These are phyloP conservation scores for Globisporangium viniferum DNA, from an alignment of 352 stramenopile genomes.

Conservation along the genomic window DNA sequence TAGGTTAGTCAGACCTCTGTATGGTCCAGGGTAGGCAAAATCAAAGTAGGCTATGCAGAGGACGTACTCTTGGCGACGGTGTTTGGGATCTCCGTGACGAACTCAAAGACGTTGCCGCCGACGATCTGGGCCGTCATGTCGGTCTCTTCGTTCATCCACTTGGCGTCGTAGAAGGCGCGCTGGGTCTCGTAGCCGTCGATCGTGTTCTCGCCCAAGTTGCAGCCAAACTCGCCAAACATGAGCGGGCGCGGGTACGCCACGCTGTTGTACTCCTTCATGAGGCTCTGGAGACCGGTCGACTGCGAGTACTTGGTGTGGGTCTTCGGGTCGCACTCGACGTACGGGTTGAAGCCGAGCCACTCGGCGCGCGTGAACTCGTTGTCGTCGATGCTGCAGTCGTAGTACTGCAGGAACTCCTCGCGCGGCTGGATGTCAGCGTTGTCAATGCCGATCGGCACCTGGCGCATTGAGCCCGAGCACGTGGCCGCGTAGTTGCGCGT, in stretches of 20 bases:
- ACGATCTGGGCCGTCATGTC: slow-evolving; percentile 36
- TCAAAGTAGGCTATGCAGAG: neutral
- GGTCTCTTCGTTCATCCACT: slow-evolving; percentile 80
- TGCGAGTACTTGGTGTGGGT: slow-evolving; percentile 51
- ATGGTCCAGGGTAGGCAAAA: neutral
- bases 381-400: slow-evolving; percentile 37
- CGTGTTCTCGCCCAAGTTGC: slow-evolving; percentile 61
- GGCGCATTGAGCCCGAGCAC: slow-evolving; percentile 28
- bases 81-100: slow-evolving; percentile 44
- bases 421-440: slow-evolving; percentile 42
- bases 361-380: slow-evolving; percentile 46
- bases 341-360: slow-evolving; percentile 41
- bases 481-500: slow-evolving; percentile 36
- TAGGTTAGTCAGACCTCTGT: neutral
- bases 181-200: slow-evolving; percentile 68
- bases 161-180: slow-evolving; percentile 57
- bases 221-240: slow-evolving; percentile 79
- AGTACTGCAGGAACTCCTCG: slow-evolving; percentile 40
- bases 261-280: slow-evolving; percentile 56
- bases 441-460: slow-evolving; percentile 50
- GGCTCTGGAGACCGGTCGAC: slow-evolving; percentile 51
- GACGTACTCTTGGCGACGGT: neutral
- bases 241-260: slow-evolving; percentile 45
- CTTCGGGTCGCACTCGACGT: slow-evolving; percentile 61
- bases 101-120: slow-evolving; percentile 77